Percentiles rank a stretch among this genome's conserved stretches.
These are phyloP conservation scores for Aspergillus persii DNA, from an alignment of 2,329 filamentous ascomycete genomes.

Conservation along the genomic window DNA sequence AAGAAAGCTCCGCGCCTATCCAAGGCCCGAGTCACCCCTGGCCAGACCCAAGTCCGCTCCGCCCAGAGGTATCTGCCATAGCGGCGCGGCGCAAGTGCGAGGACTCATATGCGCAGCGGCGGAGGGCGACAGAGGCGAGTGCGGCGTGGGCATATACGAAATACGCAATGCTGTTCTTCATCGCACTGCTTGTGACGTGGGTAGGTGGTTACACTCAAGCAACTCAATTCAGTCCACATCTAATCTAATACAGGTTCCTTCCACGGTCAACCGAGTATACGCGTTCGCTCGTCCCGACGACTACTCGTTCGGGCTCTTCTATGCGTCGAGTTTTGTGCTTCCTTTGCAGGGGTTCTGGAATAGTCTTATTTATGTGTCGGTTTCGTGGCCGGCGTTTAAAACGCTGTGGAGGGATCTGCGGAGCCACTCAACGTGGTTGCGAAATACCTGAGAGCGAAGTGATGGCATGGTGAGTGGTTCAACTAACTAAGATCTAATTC, in stretches of 20 bases:
- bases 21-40: too few species aligned
- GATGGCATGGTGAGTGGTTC: too few species aligned
- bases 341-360: slow-evolving; percentile 86
- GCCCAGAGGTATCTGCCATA: slow-evolving; percentile 3
- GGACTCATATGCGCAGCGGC: slow-evolving; percentile 14
- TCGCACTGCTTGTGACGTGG: slow-evolving; percentile 45
- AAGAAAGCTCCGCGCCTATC: too few species aligned
- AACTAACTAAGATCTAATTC: too few species aligned
- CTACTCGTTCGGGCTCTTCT: slow-evolving; percentile 60
- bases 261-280: slow-evolving; percentile 73
- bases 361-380: slow-evolving; percentile 69
- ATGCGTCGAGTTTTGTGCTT: slow-evolving; percentile 70
- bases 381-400: slow-evolving; percentile 64
- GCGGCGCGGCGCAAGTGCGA: slow-evolving; percentile 1
- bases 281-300: slow-evolving; percentile 59
- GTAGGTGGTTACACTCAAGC: slow-evolving; percentile 16
- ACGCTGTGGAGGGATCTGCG: not conserved
- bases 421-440: too few species aligned
- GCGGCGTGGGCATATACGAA: slow-evolving; percentile 41
- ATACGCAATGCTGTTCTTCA: slow-evolving; percentile 40
- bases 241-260: slow-evolving; percentile 53
- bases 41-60: not conserved
- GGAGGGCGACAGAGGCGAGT: slow-evolving; percentile 28
- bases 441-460: too few species aligned
- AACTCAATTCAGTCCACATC: not conserved